phyloP scores from a whole-genome alignment of 169 alveolate species.

The Cryptosporidium ubiquitum region DNA sequence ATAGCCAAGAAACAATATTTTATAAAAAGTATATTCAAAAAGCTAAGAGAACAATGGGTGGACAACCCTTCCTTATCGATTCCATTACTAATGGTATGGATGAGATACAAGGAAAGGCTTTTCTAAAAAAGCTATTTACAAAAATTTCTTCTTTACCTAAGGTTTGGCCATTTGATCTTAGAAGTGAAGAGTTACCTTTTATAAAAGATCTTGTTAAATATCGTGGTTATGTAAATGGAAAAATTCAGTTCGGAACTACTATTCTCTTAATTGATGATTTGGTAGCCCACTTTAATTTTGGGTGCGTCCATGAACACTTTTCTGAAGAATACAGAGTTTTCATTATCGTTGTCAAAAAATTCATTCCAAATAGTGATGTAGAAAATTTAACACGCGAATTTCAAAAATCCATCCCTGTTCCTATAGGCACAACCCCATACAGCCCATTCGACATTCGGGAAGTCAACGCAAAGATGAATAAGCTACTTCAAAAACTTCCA shows the following conservation, averaged over 20 bases:
- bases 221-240: conserved; percentile 14
- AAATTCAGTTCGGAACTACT: conserved; percentile 47
- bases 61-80: neutral
- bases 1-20: conserved; percentile 21
- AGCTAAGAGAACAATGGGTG: conserved; percentile 16
- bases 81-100: neutral
- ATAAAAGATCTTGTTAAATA: conserved; percentile 65
- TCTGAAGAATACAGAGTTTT: conserved; percentile 46
- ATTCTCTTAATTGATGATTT: conserved; percentile 54
- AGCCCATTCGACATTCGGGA: conserved; percentile 63
- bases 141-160: conserved; percentile 54
- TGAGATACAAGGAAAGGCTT: neutral
- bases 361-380: conserved; percentile 13
- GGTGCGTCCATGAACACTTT: conserved; percentile 64
- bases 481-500: conserved; percentile 20
- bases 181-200: conserved; percentile 32
- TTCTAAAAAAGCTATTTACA: conserved; percentile 27
- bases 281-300: conserved; percentile 58
- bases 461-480: conserved; percentile 23
- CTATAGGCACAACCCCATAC: conserved; percentile 54
- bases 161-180: conserved; percentile 61
- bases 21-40: conserved; percentile 40
- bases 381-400: conserved; percentile 25
- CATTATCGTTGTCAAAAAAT: conserved; percentile 22
- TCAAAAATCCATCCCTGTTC: conserved; percentile 70